A percentile compares a stretch with the other conserved stretches of the same genome.
These are phyloP conservation scores for Tulasnella sp. DNA, from an alignment of 768 basidiomycete species.

Conservation along the genomic window DNA sequence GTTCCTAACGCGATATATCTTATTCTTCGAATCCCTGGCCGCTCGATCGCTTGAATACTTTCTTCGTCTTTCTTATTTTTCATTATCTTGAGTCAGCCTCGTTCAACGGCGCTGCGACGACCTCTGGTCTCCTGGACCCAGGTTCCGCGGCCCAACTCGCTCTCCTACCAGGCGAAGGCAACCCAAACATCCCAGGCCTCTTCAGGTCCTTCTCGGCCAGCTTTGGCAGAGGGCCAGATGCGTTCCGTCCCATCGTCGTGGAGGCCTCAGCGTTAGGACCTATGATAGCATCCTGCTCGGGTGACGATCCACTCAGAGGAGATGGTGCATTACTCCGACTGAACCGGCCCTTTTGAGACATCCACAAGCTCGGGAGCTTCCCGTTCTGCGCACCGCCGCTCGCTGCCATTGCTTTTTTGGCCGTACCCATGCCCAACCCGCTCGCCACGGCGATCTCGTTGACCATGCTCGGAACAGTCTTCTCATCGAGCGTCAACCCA, in stretches of 20 bases:
- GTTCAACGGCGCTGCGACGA: not conserved
- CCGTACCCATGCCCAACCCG: not conserved
- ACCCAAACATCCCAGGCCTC: not conserved
- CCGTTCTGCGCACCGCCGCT: not conserved
- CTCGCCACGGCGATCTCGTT: conserved; percentile 14
- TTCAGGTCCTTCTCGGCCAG: not conserved
- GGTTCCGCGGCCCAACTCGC: not conserved
- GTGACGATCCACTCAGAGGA: not conserved
- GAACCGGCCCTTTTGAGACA: conserved; percentile 3
- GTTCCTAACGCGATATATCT: not conserved
- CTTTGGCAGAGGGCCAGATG: not conserved
- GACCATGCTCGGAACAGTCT: not conserved
- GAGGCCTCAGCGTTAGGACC: not conserved
- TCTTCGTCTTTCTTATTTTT: not conserved
- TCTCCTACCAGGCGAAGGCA: not conserved
- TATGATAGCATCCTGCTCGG: not conserved
- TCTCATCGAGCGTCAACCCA: not conserved
- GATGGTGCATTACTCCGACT: not conserved
- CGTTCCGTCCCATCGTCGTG: not conserved
- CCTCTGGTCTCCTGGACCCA: not conserved
- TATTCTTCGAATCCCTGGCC: not conserved
- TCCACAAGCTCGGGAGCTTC: conserved; percentile 1
- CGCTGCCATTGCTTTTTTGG: not conserved
- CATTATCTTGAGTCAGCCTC: not conserved
- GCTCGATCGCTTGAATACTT: not conserved